Conservation (phyloP, 805 yeast species). For the Wickerhamomyces bisporus region DNA sequence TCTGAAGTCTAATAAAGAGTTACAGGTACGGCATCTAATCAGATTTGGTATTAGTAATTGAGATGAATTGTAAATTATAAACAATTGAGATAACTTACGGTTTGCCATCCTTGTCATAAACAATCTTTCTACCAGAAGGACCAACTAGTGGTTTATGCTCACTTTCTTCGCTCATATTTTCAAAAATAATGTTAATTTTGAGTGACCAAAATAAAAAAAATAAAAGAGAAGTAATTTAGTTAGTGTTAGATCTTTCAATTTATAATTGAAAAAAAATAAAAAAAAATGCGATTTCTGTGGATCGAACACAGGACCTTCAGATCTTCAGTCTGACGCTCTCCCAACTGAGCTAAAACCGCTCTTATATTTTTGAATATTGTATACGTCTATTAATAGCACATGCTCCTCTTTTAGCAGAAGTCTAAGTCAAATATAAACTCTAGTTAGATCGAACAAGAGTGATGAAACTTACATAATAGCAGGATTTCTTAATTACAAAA, state of each 20-base stretch:
- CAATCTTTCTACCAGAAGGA: slow-evolving; percentile 58
- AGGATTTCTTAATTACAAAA: too few species aligned
- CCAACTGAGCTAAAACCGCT: slow-evolving; percentile 30
- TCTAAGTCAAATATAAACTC: too few species aligned
- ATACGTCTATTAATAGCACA: too few species aligned
- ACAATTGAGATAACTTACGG: slow-evolving; percentile 54
- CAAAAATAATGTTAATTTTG: too few species aligned
- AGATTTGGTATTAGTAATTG: slow-evolving; percentile 2
- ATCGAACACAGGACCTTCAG: slow-evolving; percentile 84
- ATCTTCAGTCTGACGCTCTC: slow-evolving; percentile 37
- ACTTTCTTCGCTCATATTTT: neutral
- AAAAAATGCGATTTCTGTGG: slow-evolving; percentile 56
- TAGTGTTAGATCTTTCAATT: too few species aligned
- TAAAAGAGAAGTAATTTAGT: too few species aligned
- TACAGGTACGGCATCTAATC: slow-evolving; percentile 74
- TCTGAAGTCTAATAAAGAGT: slow-evolving; percentile 74
- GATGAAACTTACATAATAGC: too few species aligned
- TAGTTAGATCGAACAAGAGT: too few species aligned
- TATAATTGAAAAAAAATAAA: too few species aligned
- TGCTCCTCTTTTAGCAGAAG: too few species aligned
- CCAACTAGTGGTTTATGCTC: slow-evolving; percentile 41
- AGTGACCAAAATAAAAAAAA: too few species aligned
- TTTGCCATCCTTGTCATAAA: slow-evolving; percentile 85
- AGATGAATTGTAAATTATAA: neutral
- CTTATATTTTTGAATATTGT: too few species aligned